Conservation (phyloP, 202 grass and related monocot species). For the Carex sylvatica region DNA sequence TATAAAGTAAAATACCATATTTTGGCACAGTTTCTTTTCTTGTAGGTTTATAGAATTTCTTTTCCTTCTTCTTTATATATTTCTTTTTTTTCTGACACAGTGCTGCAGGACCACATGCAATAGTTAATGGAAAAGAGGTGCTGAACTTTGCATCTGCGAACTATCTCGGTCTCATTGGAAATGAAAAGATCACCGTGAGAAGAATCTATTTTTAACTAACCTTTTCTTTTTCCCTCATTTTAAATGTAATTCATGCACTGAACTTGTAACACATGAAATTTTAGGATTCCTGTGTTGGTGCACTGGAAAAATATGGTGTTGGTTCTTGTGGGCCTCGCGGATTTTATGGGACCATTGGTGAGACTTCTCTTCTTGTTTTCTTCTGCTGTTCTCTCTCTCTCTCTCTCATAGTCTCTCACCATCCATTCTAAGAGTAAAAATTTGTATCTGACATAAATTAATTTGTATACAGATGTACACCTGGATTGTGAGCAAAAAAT, state of each 20-base stretch:
- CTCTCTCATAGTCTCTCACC: conserved; percentile 10
- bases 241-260: background rate
- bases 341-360: conserved; percentile 99
- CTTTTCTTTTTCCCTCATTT: background rate
- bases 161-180: conserved; percentile 93
- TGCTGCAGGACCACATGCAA: conserved; percentile 81
- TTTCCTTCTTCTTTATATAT: background rate
- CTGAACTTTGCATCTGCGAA: conserved; percentile 97
- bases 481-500: conserved; percentile 96
- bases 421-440: conserved; percentile 23
- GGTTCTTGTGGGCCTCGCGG: conserved; percentile 95
- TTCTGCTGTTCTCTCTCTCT: conserved; percentile 19
- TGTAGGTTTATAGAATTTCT: background rate
- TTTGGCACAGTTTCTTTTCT: background rate
- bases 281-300: conserved; percentile 84
- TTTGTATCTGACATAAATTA: conserved; percentile 40
- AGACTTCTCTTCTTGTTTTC: conserved; percentile 30
- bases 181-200: conserved; percentile 89
- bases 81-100: conserved; percentile 42
- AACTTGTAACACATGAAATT: conserved; percentile 33
- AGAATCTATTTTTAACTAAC: conserved; percentile 24
- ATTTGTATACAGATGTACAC: conserved; percentile 76
- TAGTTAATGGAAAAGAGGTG: conserved; percentile 88
- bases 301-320: conserved; percentile 96
- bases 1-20: background rate